These are phyloP conservation scores for Colletotrichum viniferum DNA, from an alignment of 2,329 filamentous ascomycete genomes.

Conservation along the genomic window DNA sequence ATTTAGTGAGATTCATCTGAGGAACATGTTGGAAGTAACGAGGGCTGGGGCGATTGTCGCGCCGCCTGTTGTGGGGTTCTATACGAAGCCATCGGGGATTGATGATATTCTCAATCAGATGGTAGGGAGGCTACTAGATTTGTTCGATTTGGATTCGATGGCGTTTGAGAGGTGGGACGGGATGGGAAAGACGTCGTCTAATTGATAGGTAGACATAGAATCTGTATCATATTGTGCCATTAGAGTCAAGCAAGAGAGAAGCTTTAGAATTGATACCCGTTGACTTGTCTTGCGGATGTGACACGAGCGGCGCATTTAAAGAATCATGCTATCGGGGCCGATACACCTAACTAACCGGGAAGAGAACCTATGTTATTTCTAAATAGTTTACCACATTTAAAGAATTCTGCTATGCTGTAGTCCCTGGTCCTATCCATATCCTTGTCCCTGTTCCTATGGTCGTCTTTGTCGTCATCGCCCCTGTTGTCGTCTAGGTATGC, in stretches of 20 bases:
- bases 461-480: no score
- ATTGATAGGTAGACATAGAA: no score
- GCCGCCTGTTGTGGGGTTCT: constrained; percentile 49
- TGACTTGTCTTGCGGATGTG: neutral
- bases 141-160: constrained; percentile 44
- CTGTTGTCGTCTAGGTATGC: no score
- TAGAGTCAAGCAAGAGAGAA: neutral
- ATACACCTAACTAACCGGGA: no score
- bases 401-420: no score
- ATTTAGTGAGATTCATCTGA: constrained; percentile 48
- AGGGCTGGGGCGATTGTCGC: constrained; percentile 45
- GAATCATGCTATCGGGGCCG: no score
- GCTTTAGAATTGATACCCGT: neutral
- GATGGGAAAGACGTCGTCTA: constrained; percentile 6
- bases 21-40: constrained; percentile 47
- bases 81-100: constrained; percentile 40
- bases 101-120: constrained; percentile 49
- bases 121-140: constrained; percentile 51
- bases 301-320: no score
- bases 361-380: no score
- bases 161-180: constrained; percentile 44
- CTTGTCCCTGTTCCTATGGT: no score
- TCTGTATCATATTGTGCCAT: neutral
- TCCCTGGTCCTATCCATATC: no score
- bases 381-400: no score